These are phyloP conservation scores for Coniella lustricola DNA, from an alignment of 2,329 filamentous ascomycete species.

Conservation along the genomic window DNA sequence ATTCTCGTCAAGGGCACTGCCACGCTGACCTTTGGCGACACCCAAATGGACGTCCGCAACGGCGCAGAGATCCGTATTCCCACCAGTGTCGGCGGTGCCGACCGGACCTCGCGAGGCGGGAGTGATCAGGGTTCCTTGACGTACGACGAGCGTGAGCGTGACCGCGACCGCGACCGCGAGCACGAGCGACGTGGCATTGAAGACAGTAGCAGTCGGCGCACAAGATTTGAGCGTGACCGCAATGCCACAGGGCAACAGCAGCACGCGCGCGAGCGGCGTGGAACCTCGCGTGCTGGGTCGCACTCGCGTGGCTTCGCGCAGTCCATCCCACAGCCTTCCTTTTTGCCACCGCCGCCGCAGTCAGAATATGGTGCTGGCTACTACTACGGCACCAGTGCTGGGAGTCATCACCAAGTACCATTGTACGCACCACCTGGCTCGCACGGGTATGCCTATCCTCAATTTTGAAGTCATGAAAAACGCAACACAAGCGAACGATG, in stretches of 20 bases:
- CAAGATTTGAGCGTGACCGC: constrained; percentile 24
- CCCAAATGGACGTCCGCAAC: constrained; percentile 52
- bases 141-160: constrained; percentile 39
- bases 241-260: constrained; percentile 31
- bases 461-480: not conserved
- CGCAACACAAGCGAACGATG: not conserved
- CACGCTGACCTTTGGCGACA: constrained; percentile 48
- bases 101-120: constrained; percentile 27
- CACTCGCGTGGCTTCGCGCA: constrained; percentile 24
- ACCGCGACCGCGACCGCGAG: not conserved
- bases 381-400: not conserved
- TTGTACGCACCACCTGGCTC: constrained; percentile 14
- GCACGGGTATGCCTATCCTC: constrained; percentile 11
- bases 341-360: not conserved
- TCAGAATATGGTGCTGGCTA: constrained; percentile 7
- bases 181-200: constrained; percentile 7
- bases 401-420: not conserved
- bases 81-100: constrained; percentile 31
- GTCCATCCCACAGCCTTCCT: not conserved
- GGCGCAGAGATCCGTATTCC: constrained; percentile 55
- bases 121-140: constrained; percentile 30
- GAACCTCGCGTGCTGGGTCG: constrained; percentile 44
- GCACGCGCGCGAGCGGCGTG: constrained; percentile 33
- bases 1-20: constrained; percentile 52
- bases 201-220: constrained; percentile 36